Conservation (phyloP, 345 rosid genomes). For the Bruguiera parviflora region DNA sequence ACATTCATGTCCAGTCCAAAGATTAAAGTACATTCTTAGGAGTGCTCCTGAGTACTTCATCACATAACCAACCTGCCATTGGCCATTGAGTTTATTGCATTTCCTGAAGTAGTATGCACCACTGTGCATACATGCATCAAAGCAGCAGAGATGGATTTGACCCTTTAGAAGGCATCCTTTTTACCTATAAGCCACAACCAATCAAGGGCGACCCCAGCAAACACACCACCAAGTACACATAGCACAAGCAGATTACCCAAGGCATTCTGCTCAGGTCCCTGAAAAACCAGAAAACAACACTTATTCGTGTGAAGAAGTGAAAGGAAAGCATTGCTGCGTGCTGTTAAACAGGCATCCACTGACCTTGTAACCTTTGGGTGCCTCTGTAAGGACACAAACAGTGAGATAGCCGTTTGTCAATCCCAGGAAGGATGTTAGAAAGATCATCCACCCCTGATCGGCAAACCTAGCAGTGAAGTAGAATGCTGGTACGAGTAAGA, state of each 20-base stretch:
- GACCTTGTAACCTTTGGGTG: conserved; percentile 91
- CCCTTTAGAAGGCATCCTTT: conserved; percentile 33
- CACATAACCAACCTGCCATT: too few species aligned
- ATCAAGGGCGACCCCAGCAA: conserved; percentile 64
- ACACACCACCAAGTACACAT: conserved; percentile 57
- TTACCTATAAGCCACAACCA: conserved; percentile 87
- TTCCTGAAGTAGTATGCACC: too few species aligned
- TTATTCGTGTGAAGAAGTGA: background rate
- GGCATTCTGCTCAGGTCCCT: conserved; percentile 97
- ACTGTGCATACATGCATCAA: too few species aligned
- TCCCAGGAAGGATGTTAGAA: conserved; percentile 63
- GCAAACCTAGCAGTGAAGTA: conserved; percentile 85
- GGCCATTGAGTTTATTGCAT: too few species aligned
- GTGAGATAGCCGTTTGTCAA: conserved; percentile 76
- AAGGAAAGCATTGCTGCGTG: background rate
- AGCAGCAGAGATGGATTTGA: too few species aligned
- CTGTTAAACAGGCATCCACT: background rate
- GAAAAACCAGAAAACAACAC: conserved; percentile 14
- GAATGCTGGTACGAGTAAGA: conserved; percentile 64
- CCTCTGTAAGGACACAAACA: conserved; percentile 71
- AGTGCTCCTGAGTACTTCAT: too few species aligned
- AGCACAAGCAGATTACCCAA: conserved; percentile 76
- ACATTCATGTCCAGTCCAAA: too few species aligned
- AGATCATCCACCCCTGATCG: conserved; percentile 91
- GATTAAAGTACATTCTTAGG: too few species aligned